Evolutionary conservation across 371 early-diverging fungal genomes (phyloP).

Genomic region (Mortierella sp.): DNA sequence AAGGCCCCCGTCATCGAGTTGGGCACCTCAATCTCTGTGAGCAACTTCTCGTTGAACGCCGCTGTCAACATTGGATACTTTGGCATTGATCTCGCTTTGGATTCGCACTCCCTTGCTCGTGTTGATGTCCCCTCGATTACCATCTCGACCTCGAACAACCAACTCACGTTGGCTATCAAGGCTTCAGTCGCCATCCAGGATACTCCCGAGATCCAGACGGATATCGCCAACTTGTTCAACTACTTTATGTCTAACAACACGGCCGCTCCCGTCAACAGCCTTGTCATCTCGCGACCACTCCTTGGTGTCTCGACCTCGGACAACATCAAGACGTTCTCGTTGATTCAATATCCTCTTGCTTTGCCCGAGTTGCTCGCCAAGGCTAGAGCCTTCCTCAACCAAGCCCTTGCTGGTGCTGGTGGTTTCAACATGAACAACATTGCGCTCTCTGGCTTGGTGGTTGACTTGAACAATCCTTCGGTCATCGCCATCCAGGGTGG

Average conservation of each 20-base stretch:
- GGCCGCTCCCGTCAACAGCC: constrained; percentile 32
- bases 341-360: constrained; percentile 27
- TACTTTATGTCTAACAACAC: constrained; percentile 42
- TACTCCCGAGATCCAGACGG: constrained; percentile 36
- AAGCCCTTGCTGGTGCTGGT: constrained; percentile 37
- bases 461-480: constrained; percentile 48
- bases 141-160: constrained; percentile 46
- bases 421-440: constrained; percentile 37
- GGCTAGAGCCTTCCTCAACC: constrained; percentile 27
- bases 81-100: constrained; percentile 49
- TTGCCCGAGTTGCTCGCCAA: constrained; percentile 25
- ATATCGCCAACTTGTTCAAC: constrained; percentile 44
- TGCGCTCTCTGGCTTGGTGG: constrained; percentile 27
- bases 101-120: constrained; percentile 29
- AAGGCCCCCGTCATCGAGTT: constrained; percentile 47
- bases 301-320: constrained; percentile 44
- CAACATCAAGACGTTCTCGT: constrained; percentile 40
- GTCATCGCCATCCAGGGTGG: constrained; percentile 41
- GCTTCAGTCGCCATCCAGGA: constrained; percentile 38
- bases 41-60: constrained; percentile 38
- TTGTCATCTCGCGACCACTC: constrained; percentile 41
- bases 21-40: constrained; percentile 43
- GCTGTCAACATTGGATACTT: constrained; percentile 53
- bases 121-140: constrained; percentile 50
- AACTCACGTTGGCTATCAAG: constrained; percentile 39